phyloP scores from a whole-genome alignment of 345 rosid species.

The Salix purpurea region DNA sequence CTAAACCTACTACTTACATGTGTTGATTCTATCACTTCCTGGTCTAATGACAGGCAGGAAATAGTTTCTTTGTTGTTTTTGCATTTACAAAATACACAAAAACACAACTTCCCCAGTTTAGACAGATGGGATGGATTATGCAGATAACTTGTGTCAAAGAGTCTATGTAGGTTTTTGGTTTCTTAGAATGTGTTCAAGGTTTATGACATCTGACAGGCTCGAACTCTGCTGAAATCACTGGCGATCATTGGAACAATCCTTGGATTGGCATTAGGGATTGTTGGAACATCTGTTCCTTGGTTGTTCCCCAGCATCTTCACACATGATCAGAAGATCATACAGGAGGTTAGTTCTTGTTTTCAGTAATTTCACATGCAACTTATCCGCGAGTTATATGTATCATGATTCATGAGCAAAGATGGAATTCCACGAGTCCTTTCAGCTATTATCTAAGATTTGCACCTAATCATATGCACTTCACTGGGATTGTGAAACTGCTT shows the following conservation, averaged over 20 bases:
- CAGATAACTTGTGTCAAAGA: not conserved
- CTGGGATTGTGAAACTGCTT: not conserved
- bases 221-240: conserved; percentile 76
- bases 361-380: not conserved
- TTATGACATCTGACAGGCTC: conserved; percentile 48
- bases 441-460: not conserved
- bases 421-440: not conserved
- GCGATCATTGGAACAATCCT: conserved; percentile 54
- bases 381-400: not conserved
- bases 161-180: not conserved
- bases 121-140: not conserved
- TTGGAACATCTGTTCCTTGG: conserved; percentile 67
- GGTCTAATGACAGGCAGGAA: not conserved
- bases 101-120: not conserved
- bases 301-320: conserved; percentile 73
- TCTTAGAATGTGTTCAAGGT: conserved; percentile 3
- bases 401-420: not conserved
- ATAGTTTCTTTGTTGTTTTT: not conserved
- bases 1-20: not conserved
- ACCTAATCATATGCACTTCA: not conserved
- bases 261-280: conserved; percentile 51
- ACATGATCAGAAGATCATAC: conserved; percentile 51
- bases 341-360: conserved; percentile 44
- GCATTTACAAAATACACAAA: not conserved
- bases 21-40: not conserved